Base-by-base conservation (phyloP, 257 asterid species). In the Cordia subcordata region DNA sequence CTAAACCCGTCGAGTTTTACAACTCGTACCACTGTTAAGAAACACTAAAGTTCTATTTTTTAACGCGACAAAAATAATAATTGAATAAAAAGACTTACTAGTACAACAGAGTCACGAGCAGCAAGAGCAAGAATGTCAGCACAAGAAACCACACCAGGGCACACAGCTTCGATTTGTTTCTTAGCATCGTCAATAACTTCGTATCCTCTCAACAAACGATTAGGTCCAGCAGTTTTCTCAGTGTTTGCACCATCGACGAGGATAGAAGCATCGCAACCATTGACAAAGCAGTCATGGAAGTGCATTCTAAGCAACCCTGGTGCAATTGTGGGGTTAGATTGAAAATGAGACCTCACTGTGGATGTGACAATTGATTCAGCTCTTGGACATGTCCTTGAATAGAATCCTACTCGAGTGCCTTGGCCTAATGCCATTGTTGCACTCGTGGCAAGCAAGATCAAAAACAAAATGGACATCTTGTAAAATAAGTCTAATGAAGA, bases 81-180 rank as follows among this genome's bases (percentile, higher is more conserved):
- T 42, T 3, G 10, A 10, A 1, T 8, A 45, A 3, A 55, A 4
- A 13, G 45, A 20, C 58, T 61, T 61, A 90, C 98, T 55, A 68
- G 39, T 5, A 67, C 81, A 11, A 88, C 96, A 0, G 98, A 70
- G 18, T 90, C 98, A 13, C 98, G 90, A 0, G 95, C 94, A 18
- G 96, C 95, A 21, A 90, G 79, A 6, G 98, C 95, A 18, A 90
- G 81, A 55, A 90, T 87, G 65, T 90, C 98, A 13, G 98, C 96
- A 17, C 98, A 90, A 0, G 98, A 90, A 20, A 87, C 96, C 2
- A 83, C 73, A 6, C 81, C 79, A 0, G 98, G 96, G 75, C 98
- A 90, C 0, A 40, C 65, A 0, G 69, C 55, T 72, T 90, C 98
- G 6, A 88, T 67, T 69, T 88, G 95, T 11, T 18, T 49, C 72